Base-by-base conservation (phyloP, 2,329 filamentous ascomycete genomes). In the Trichoderma breve region DNA sequence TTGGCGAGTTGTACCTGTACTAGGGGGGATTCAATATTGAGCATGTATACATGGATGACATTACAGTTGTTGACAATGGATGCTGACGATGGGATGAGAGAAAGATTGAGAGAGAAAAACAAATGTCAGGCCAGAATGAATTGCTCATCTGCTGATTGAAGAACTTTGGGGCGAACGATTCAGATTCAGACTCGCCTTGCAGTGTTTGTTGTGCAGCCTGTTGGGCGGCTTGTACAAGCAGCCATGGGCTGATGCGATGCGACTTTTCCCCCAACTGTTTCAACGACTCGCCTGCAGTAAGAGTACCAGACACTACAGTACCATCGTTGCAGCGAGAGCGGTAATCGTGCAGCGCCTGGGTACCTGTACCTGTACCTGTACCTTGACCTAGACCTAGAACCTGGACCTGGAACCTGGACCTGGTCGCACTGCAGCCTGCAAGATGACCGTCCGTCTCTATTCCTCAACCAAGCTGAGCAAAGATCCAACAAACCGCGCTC, bases 201-300 rank as follows among this genome's bases (percentile, higher is more conserved):
- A 43, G 3, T 43, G 21, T 53, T 53, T 53, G 47, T 53, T 53
- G 47, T 30, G 28, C 15, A 11, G 30, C 18, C 28, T 32, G 55
- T 58, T 58, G 55, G 30, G 57, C 57, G 26, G 28, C 14, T 21
- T n/a, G 43, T 4, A 51, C 39, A 51, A 51, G 43, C 43, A 51
- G 43, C 43, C 43, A 60, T 60, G 57, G 57, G 57, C 57, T 34
- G 57, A 60, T 60, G 30, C 24, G 57, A 60, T 21, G 30, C 18
- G 21, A 14, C 28, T 71, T 62, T 73, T 66, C 72, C 74, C 53
- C 74, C 57, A 60, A 70, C 72, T 73, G 68, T 73, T 61, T 65
- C 28, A 58, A 32, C 28, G 26, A 32, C 8, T n/a, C 8, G 15
- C 9, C 26, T 26, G 21, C 47, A 57, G 28, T 57, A n/a, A 6